Base-by-base conservation (phyloP, 179 eudicot genomes). In the Patellifolia procumbens region DNA sequence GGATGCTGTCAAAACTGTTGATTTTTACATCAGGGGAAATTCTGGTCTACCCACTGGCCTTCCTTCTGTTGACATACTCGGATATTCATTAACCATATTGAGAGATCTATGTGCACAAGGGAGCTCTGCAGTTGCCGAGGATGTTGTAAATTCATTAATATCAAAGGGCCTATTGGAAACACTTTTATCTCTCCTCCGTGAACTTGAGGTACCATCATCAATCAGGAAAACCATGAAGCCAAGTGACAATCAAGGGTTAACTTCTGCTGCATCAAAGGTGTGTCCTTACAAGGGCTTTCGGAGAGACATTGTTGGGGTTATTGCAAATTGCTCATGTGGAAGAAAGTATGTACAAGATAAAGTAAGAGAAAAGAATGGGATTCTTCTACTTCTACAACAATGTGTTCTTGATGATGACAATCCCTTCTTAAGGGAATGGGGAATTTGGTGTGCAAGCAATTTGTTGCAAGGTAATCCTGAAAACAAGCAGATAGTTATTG, bases 401-500 rank as follows among this genome's bases (percentile, higher is more conserved):
- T 88, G 95, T 75, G 97, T 92, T 45, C 81, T 80, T 29, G 98
- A 94, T 79, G 97, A 91, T 46, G 97, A 91, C 63, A 92, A 90
- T 71, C 92, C 97, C 10, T 92, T 87, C 86, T 81, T 94, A 83
- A 89, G 97, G 76, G 97, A 91, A 85, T 93, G 99, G 97, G 93
- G 97, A 22, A 77, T 95, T 31, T 90, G 89, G 89, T 72, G 90
- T 49, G 83, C 91, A 73, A 83, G 91, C 70, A 92, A 91, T 78
- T 11, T 93, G 49, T 75, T 94, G 77, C 91, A 87, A 81, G 85
- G 86, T 28, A 94, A 94, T 84, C 70, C 67, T 13, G 93, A 92
- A 79, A 95, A 93, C 80, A 86, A 85, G 78, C 31, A 79, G 59
- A 22, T 83, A 7, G 91, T 93, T 26, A 84, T 91, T 74, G 88